Evolutionary conservation across 192 early-diverging fungal species (phyloP).

Genomic region (Funneliformis geosporum): DNA sequence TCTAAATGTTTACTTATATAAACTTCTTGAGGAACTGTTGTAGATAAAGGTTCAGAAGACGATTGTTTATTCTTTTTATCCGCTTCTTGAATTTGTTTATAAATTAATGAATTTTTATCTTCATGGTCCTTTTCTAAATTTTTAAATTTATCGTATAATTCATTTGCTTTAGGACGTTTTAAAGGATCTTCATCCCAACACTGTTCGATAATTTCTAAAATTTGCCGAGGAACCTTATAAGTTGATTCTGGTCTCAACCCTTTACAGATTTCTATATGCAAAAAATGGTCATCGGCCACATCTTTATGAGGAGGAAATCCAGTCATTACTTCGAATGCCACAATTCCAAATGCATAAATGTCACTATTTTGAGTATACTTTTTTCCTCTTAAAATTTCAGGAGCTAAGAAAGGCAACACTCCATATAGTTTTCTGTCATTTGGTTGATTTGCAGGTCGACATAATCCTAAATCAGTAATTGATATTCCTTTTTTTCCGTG

Average conservation of each 20-base stretch:
- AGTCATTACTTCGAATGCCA: conserved; percentile 44
- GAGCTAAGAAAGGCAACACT: conserved; percentile 39
- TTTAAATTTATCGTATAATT: neutral
- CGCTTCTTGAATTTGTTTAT: no score
- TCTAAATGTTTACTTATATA: no score
- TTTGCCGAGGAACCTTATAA: conserved; percentile 36
- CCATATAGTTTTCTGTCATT: conserved; percentile 30
- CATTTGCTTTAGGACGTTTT: conserved; percentile 12
- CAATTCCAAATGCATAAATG: conserved; percentile 46
- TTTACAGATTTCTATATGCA: conserved; percentile 35
- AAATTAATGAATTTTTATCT: no score
- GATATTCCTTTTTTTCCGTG: neutral
- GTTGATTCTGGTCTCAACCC: conserved; percentile 37
- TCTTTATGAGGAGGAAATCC: conserved; percentile 40
- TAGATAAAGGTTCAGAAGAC: no score
- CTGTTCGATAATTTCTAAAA: conserved; percentile 36
- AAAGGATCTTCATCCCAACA: conserved; percentile 43
- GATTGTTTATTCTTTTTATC: no score
- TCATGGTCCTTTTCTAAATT: no score
- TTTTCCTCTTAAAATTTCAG: conserved; percentile 32
- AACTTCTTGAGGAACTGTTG: no score
- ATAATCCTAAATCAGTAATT: conserved; percentile 39
- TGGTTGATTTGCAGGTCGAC: conserved; percentile 1
- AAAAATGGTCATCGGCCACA: conserved; percentile 29
- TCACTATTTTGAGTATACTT: conserved; percentile 18